Evolutionary conservation across 2,329 filamentous ascomycete genomes (phyloP).

Genomic region (Colletotrichum shisoi): DNA sequence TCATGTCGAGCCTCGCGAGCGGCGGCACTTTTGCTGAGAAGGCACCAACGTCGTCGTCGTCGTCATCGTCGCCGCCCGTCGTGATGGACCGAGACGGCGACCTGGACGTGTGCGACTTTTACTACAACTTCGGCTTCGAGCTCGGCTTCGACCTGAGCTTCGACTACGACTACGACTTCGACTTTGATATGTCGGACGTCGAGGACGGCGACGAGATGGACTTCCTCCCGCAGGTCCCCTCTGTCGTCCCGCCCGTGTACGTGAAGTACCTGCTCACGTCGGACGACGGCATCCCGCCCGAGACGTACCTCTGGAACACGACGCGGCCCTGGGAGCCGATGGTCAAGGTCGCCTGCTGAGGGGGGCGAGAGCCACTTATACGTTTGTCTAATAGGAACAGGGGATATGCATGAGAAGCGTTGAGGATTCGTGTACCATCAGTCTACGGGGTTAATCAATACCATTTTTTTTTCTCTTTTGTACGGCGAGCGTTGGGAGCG

Average conservation of each 20-base stretch:
- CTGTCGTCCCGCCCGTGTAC: conserved; percentile 46
- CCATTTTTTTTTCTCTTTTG: not conserved
- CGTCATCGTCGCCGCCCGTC: not conserved
- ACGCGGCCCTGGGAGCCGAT: conserved; percentile 55
- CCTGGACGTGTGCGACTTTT: conserved; percentile 22
- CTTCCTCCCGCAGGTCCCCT: conserved; percentile 28
- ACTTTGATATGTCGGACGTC: conserved; percentile 17
- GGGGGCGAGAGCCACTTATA: not conserved
- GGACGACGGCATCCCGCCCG: conserved; percentile 46
- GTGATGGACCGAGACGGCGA: conserved; percentile 11
- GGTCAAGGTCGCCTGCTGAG: conserved; percentile 51
- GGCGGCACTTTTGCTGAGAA: not conserved
- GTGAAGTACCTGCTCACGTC: conserved; percentile 47
- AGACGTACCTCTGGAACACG: conserved; percentile 54
- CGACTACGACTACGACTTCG: conserved; percentile 11
- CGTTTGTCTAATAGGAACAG: not conserved
- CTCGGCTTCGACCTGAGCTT: conserved; percentile 29
- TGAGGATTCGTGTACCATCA: not conserved
- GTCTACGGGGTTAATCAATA: not conserved
- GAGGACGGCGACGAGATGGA: conserved; percentile 22
- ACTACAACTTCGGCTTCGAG: conserved; percentile 35
- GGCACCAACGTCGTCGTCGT: not conserved
- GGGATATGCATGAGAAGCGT: not conserved
- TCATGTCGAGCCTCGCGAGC: conserved; percentile 39
- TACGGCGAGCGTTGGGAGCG: not conserved